A percentile compares a stretch with the other conserved stretches of the same genome.
Evolutionary conservation across 371 early-diverging fungal species (phyloP).

Genomic region (Funneliformis caledonium): DNA sequence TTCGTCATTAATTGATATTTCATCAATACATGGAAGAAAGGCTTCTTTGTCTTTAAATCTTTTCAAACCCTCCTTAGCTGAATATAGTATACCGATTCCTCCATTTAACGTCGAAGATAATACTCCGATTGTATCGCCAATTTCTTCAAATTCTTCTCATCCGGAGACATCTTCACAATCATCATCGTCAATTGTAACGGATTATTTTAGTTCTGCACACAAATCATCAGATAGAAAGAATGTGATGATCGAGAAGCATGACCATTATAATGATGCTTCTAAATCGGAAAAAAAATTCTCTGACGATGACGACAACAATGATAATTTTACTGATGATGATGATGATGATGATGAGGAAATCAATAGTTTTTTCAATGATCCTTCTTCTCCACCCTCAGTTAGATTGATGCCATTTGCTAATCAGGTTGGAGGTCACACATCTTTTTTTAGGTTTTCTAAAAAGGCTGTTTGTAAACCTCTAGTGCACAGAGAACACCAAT

Average conservation of each 20-base stretch:
- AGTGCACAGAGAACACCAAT: constrained; percentile 76
- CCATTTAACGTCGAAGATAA: constrained; percentile 1
- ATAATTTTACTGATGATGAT: neutral
- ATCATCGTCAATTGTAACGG: neutral
- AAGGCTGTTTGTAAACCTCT: constrained; percentile 90
- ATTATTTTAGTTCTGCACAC: constrained; percentile 22
- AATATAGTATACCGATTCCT: neutral
- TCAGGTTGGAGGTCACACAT: constrained; percentile 87
- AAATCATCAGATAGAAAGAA: neutral
- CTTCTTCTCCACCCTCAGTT: constrained; percentile 50
- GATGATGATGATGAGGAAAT: neutral
- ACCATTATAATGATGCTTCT: neutral
- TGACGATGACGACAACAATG: neutral
- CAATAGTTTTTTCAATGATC: neutral
- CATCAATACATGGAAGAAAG: constrained; percentile 2
- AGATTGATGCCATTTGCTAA: constrained; percentile 71
- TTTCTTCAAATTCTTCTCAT: neutral
- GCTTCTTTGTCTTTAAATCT: constrained; percentile 27
- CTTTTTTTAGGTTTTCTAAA: constrained; percentile 81
- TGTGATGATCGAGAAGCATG: neutral
- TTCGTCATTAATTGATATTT: neutral
- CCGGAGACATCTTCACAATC: neutral
- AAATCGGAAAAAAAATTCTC: neutral
- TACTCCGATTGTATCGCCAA: neutral
- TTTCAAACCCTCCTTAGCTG: constrained; percentile 15